Conservation (phyloP, 2,329 filamentous ascomycete genomes). For the Penicillium sp. region DNA sequence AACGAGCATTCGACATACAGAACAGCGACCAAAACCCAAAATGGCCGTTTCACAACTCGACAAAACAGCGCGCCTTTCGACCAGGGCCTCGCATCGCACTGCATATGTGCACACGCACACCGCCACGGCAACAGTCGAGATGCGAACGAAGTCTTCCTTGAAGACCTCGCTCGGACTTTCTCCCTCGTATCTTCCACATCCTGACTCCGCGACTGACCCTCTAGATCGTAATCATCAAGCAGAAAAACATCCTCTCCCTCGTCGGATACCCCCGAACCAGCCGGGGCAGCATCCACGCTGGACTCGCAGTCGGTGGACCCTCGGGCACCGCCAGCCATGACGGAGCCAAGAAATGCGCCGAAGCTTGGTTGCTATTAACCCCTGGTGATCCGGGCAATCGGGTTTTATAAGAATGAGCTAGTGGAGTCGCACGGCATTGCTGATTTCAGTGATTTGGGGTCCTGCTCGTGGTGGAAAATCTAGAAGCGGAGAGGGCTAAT, state of each 20-base stretch:
- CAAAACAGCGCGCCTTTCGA: conserved; percentile 6
- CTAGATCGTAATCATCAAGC: not conserved
- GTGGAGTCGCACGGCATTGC: not conserved
- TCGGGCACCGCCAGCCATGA: not conserved
- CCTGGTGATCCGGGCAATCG: not conserved
- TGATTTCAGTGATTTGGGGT: no score
- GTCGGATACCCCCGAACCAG: not conserved
- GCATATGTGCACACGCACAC: conserved; percentile 4
- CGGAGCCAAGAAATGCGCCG: not conserved
- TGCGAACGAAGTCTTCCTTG: not conserved
- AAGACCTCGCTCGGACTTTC: not conserved
- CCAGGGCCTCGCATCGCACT: not conserved
- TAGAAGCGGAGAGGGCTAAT: no score
- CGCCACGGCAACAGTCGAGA: conserved; percentile 3
- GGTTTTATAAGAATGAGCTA: not conserved
- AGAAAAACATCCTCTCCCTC: not conserved
- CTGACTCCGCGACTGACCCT: not conserved
- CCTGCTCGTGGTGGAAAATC: no score
- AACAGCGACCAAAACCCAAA: conserved; percentile 10
- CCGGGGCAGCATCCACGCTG: not conserved
- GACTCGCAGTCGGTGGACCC: not conserved
- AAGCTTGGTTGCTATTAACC: conserved; percentile 11
- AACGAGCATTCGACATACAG: not conserved
- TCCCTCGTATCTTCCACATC: not conserved
- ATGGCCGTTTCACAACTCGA: not conserved